These are phyloP conservation scores for Kodamaea anthophila DNA, from an alignment of 1,139 yeast species.

Conservation along the genomic window DNA sequence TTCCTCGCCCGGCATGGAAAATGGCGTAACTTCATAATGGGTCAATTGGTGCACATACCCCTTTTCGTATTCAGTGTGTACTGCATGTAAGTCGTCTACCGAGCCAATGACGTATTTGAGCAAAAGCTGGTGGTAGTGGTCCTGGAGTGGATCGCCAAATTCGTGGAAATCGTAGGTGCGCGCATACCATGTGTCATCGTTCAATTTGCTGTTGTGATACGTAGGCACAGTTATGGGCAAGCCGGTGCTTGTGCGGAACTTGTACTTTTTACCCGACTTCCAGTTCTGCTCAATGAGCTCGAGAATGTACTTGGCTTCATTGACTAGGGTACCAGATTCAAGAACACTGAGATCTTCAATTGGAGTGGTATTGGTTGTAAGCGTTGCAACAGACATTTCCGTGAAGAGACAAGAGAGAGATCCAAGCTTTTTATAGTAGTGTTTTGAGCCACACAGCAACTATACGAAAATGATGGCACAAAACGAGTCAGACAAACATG, in stretches of 20 bases:
- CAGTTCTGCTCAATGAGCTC: conserved; percentile 12
- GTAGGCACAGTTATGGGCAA: conserved; percentile 13
- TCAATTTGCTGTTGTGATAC: conserved; percentile 12
- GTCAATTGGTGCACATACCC: conserved; percentile 28
- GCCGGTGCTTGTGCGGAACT: conserved; percentile 8
- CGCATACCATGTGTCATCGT: conserved; percentile 19
- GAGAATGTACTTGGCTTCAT: conserved; percentile 12
- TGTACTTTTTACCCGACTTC: conserved; percentile 11
- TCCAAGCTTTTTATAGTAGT: too few species aligned
- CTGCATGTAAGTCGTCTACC: conserved; percentile 14
- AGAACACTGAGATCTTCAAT: conserved; percentile 12
- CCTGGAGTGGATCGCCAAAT: conserved; percentile 12
- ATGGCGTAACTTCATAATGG: conserved; percentile 17
- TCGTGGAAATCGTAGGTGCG: conserved; percentile 15
- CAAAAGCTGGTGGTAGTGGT: conserved; percentile 12
- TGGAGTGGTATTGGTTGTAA: conserved; percentile 9
- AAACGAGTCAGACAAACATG: too few species aligned
- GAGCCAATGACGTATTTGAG: conserved; percentile 16
- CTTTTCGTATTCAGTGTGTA: conserved; percentile 32
- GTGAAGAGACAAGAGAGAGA: too few species aligned
- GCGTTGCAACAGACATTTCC: conserved; percentile 7
- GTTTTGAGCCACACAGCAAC: not conserved
- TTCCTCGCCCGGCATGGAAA: conserved; percentile 9
- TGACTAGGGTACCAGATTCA: conserved; percentile 10
- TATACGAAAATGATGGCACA: too few species aligned